Conservation (phyloP, 352 stramenopile genomes). For the Elongisporangium prolatum region DNA sequence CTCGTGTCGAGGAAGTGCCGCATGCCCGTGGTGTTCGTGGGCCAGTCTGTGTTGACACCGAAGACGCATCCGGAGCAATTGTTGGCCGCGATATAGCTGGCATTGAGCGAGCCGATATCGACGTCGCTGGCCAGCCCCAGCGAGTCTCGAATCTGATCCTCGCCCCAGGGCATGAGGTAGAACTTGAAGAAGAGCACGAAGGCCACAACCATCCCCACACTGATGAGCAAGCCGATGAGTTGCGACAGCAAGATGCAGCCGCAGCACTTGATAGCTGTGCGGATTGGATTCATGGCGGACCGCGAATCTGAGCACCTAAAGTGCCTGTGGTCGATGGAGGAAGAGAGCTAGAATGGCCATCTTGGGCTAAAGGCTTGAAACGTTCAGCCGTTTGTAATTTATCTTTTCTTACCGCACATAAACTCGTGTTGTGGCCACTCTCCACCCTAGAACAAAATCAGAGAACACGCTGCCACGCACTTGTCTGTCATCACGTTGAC, state of each 20-base stretch:
- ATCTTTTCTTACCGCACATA: background rate
- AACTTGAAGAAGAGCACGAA: slow-evolving; percentile 65
- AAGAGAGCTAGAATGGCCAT: background rate
- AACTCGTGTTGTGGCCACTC: background rate
- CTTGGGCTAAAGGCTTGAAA: background rate
- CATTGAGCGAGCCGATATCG: slow-evolving; percentile 42
- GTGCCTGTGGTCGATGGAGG: background rate
- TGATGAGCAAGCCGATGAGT: slow-evolving; percentile 58
- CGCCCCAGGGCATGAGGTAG: slow-evolving; percentile 69
- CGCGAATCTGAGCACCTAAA: background rate
- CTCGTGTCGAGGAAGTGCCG: slow-evolving; percentile 72
- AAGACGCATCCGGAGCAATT: slow-evolving; percentile 84
- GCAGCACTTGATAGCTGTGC: slow-evolving; percentile 46
- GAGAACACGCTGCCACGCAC: background rate
- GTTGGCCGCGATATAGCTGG: slow-evolving; percentile 46
- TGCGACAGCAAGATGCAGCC: slow-evolving; percentile 70
- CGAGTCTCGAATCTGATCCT: slow-evolving; percentile 58
- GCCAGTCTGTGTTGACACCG: slow-evolving; percentile 79
- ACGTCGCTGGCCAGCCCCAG: slow-evolving; percentile 41
- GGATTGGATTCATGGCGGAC: background rate
- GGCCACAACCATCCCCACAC: slow-evolving; percentile 38
- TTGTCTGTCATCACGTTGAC: background rate
- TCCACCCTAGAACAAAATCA: background rate
- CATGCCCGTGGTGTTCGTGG: slow-evolving; percentile 61
- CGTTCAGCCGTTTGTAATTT: background rate